Conservation (phyloP, 169 alveolate species). For the Plasmodium ovale region DNA sequence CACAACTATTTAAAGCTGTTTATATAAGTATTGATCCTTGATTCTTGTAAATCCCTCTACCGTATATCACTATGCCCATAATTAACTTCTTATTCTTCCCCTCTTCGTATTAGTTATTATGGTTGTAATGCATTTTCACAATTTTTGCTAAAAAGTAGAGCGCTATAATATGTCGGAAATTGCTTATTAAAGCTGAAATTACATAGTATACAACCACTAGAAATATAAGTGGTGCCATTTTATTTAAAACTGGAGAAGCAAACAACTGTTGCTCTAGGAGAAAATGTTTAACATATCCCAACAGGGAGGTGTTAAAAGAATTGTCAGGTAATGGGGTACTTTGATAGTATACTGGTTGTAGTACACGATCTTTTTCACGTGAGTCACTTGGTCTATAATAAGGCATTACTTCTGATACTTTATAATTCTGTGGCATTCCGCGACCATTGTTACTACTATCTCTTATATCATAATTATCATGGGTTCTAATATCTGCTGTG, state of each 20-base stretch:
- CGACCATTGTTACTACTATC: not conserved
- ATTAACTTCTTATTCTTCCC: not conserved
- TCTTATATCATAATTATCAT: slow-evolving; percentile 23
- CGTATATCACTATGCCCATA: no score
- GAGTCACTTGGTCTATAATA: slow-evolving; percentile 5
- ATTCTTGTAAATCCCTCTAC: no score
- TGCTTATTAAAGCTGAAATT: slow-evolving; percentile 21
- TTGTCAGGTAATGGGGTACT: not conserved
- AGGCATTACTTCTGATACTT: slow-evolving; percentile 21
- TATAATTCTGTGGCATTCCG: not conserved
- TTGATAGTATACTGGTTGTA: slow-evolving; percentile 6
- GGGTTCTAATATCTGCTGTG: slow-evolving; percentile 7
- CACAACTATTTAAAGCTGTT: no score
- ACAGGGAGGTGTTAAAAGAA: slow-evolving; percentile 1
- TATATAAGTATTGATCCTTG: no score
- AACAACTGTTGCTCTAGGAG: slow-evolving; percentile 13
- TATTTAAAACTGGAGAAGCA: slow-evolving; percentile 31
- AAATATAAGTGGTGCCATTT: slow-evolving; percentile 16
- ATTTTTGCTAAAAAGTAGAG: slow-evolving; percentile 27
- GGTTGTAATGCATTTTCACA: slow-evolving; percentile 11
- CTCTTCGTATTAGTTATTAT: not conserved
- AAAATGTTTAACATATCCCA: slow-evolving; percentile 7
- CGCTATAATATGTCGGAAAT: slow-evolving; percentile 38
- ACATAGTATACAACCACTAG: slow-evolving; percentile 27
- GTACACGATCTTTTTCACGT: not conserved